Base-by-base conservation (phyloP, 2,329 filamentous ascomycete species). In the Tolypocladium tropicale region DNA sequence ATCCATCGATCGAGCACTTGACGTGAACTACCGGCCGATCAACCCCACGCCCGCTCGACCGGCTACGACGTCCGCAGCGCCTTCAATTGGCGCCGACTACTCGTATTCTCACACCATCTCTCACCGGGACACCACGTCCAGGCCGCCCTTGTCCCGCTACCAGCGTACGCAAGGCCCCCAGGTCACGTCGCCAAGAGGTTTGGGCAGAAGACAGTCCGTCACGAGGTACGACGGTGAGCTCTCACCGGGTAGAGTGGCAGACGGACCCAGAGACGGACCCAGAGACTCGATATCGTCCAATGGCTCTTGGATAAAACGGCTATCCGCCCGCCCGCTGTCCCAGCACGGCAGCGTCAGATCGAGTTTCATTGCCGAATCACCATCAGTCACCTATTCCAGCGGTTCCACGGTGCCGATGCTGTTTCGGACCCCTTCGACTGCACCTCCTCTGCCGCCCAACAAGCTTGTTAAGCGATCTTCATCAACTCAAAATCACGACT, bases 381-480 rank as follows among this genome's bases (percentile, higher is more conserved):
- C 84, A 49, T 86, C 86, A 2, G 68, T 89, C 43, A 77, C 78
- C 51, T 81, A 82, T 67, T 88, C 85, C 21, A 80, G 88, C 70
- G 81, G 78, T 57, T 90, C 87, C 37, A 80, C 78, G 1, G 82
- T 79, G 28, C 84, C 86, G 18, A 86, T 90, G 57, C 69, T 87
- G 25, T 70, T 73, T 11, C 70, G 74, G 25, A 60, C 65, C 36
- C 59, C 59, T 48, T 66, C 74, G 21, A 58, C 68, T 21, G 72
- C 68, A 60, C 71, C 69, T 62, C 77, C 76, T 58, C 69, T 82
- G 34, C 75, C 82, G 10, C 85, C 84, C 21, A 92, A 92, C 70
- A 91, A 90, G 73, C 76, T 92, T 43, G 87, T 91, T 54, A 93
- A 93, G 72, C 83, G 88, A 58, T 78, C 82, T 39, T 78, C 84